Evolutionary conservation across 2,329 filamentous ascomycete species (phyloP).

Genomic region (Alternaria sp.): DNA sequence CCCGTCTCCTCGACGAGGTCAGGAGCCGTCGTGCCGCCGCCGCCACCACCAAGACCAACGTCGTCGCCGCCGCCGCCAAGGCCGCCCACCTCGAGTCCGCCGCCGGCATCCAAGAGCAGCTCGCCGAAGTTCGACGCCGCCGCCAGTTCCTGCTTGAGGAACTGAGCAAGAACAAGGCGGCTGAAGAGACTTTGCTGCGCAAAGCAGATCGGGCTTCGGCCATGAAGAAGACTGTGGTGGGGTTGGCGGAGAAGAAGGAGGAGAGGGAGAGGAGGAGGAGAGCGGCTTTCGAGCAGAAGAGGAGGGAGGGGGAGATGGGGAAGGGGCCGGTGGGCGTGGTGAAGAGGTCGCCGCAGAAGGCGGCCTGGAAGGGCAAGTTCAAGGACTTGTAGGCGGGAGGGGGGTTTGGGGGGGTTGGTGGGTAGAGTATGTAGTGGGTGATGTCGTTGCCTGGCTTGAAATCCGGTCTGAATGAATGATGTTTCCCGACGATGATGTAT

Average conservation of each 20-base stretch:
- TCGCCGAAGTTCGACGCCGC: neutral
- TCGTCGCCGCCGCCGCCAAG: neutral
- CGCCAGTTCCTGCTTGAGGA: neutral
- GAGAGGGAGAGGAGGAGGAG: neutral
- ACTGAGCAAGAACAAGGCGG: neutral
- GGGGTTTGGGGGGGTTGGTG: neutral
- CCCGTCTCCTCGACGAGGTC: neutral
- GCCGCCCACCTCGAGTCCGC: neutral
- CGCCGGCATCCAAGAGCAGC: neutral
- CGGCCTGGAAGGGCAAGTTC: neutral
- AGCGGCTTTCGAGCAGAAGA: neutral
- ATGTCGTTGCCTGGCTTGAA: neutral
- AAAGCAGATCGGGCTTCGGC: neutral
- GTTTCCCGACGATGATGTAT: neutral
- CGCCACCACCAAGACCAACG: neutral
- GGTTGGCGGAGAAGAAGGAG: neutral
- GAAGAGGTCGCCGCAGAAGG: neutral
- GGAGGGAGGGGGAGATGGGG: neutral
- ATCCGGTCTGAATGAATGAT: neutral
- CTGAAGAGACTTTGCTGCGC: neutral
- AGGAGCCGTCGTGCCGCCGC: neutral
- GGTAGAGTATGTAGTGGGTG: neutral
- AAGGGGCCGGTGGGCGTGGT: neutral
- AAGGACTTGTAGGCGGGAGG: neutral
- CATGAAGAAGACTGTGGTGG: neutral